Conservation (phyloP, 2,329 filamentous ascomycete species). For the Macroventuria anomochaeta region DNA sequence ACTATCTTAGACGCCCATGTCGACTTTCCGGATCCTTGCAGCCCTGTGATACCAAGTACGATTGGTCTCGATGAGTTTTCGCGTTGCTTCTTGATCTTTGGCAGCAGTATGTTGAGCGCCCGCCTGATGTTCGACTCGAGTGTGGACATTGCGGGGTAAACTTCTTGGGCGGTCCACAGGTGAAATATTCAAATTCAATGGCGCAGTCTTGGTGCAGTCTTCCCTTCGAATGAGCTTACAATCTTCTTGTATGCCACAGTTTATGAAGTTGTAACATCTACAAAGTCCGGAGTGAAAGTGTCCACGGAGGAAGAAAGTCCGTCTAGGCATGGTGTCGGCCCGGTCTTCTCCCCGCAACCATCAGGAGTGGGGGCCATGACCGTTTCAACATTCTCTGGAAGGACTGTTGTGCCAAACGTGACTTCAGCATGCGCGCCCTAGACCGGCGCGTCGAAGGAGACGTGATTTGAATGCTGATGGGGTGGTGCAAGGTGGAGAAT, state of each 20-base stretch:
- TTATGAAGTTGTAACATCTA: not conserved
- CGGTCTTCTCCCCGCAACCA: slow-evolving; percentile 13
- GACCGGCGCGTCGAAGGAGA: too few relatives aligned
- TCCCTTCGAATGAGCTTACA: not conserved
- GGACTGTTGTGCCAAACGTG: not conserved
- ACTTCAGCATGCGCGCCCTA: not conserved
- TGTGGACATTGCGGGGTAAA: slow-evolving; percentile 29
- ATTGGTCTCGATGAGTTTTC: slow-evolving; percentile 66
- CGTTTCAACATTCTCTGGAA: not conserved
- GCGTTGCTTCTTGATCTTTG: slow-evolving; percentile 32
- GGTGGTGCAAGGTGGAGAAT: not conserved
- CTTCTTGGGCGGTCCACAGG: not conserved
- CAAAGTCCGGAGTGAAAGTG: slow-evolving; percentile 1
- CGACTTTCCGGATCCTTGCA: slow-evolving; percentile 92
- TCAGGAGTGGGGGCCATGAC: not conserved
- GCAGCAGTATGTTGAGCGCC: slow-evolving; percentile 37
- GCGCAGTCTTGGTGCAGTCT: too few relatives aligned
- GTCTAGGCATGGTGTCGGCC: slow-evolving; percentile 5
- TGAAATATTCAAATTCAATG: too few relatives aligned
- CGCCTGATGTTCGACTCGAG: slow-evolving; percentile 39
- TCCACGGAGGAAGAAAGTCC: slow-evolving; percentile 11
- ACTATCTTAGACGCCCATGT: slow-evolving; percentile 68
- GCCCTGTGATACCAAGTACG: slow-evolving; percentile 86
- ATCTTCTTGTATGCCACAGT: not conserved
- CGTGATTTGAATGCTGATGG: not conserved